These are phyloP conservation scores for Periconia digitata DNA, from an alignment of 2,329 filamentous ascomycete genomes.

Conservation along the genomic window DNA sequence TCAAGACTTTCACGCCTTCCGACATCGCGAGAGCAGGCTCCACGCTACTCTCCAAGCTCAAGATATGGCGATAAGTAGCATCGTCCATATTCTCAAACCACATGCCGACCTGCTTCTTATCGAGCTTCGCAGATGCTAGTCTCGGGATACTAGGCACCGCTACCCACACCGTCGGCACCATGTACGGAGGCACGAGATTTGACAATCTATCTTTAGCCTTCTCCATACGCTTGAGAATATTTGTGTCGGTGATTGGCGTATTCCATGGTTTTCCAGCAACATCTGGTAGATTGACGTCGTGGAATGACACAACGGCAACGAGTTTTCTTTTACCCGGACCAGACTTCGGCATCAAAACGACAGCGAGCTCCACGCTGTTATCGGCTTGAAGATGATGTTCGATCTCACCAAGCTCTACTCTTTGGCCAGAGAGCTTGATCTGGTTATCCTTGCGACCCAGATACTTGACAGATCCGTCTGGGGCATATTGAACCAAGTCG, in stretches of 20 bases:
- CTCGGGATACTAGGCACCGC: constrained; percentile 39
- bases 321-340: constrained; percentile 48
- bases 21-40: constrained; percentile 18
- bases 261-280: constrained; percentile 23
- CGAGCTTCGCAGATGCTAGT: constrained; percentile 32
- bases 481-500: constrained; percentile 33
- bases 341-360: constrained; percentile 47
- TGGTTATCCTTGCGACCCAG: constrained; percentile 37
- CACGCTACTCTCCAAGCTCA: constrained; percentile 36
- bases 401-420: constrained; percentile 40
- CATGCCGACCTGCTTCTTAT: constrained; percentile 36
- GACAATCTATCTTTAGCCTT: constrained; percentile 29
- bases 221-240: constrained; percentile 32
- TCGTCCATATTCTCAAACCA: constrained; percentile 52
- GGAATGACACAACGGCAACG: constrained; percentile 47
- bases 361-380: constrained; percentile 37
- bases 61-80: constrained; percentile 42
- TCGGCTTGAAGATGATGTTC: constrained; percentile 33
- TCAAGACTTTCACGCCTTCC: constrained; percentile 20
- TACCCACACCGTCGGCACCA: constrained; percentile 38
- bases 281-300: constrained; percentile 14
- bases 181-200: constrained; percentile 32
- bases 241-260: constrained; percentile 33
- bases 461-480: constrained; percentile 31
- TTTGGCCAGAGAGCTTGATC: constrained; percentile 38